Evolutionary conservation across 2,329 filamentous ascomycete genomes (phyloP), one percentile per base, ranked within the genome.

Genomic region (Aureobasidium melanogenum): DNA sequence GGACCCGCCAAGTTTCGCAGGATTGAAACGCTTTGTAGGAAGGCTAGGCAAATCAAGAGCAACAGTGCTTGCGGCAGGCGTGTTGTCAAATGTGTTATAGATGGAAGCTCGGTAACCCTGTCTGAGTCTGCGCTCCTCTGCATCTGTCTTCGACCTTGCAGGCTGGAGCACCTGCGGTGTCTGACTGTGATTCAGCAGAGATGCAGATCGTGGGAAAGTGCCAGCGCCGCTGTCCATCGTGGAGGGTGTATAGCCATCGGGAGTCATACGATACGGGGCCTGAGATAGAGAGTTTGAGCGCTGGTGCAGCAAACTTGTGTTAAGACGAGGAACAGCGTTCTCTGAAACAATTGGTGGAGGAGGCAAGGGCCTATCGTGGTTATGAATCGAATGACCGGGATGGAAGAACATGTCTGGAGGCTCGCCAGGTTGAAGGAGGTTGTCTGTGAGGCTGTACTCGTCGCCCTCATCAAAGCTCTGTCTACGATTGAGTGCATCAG

Each of bases 331-430:
- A 48, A 75, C 79, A 32, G 58, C 58, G 64, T 79, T 79, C 8
- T 77, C 77, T 5, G 83, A 66, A 77, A 89, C 69, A 8, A 61
- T 51, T 78, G 87, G 74, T 75, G 91, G 75, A 77, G 85, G 79
- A 68, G 85, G 83, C 48, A 88, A 73, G 58, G 85, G 85, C 56
- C 79, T 79, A 67, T 75, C 78, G 64, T 83, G 77, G 71, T 74
- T 70, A 91, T 84, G 41, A 6, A 90, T 19, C 14, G 56, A 48
- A 15, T 14, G 56, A 9, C 48, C 90, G 19, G 92, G 92, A 69
- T 97, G 91, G 72, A 95, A 99, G 71, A 96, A 96, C 70, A 97
- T 86, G 68, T 96, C 94, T 19, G 88, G 89, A 64, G 91, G 89
- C 61, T 91, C 90, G 36, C 71, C 72, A 32, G 70, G 71, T 68